These are phyloP conservation scores for Myrica gale DNA, from an alignment of 306 rosid genomes.

Conservation along the genomic window DNA sequence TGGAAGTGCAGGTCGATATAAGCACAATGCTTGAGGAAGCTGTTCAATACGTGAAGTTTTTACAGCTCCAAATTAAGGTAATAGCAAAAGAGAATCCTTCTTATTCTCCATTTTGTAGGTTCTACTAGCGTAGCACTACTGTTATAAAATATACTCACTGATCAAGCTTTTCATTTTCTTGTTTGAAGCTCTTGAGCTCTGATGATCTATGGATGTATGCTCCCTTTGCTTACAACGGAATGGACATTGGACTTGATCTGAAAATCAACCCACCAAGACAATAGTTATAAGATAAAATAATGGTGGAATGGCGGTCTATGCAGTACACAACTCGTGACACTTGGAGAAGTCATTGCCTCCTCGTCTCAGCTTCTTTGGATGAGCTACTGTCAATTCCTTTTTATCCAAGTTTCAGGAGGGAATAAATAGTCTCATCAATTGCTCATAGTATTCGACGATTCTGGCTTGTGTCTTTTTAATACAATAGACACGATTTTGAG, in stretches of 20 bases:
- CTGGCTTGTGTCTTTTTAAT: not conserved
- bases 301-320: not conserved
- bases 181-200: constrained; percentile 74
- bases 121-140: not conserved
- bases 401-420: not conserved
- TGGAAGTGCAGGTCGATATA: constrained; percentile 70
- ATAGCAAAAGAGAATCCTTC: constrained; percentile 15
- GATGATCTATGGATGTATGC: constrained; percentile 93
- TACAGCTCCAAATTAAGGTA: constrained; percentile 93
- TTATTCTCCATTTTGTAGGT: not conserved
- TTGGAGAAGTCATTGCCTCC: not conserved
- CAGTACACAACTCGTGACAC: not conserved
- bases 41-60: constrained; percentile 80
- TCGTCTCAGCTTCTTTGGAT: not conserved
- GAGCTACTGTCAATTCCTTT: not conserved
- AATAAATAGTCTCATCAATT: not conserved
- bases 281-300: constrained; percentile 24
- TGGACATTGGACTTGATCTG: constrained; percentile 72
- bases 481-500: not conserved
- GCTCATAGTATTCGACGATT: not conserved
- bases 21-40: constrained; percentile 99
- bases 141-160: not conserved
- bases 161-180: constrained; percentile 16
- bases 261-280: constrained; percentile 39
- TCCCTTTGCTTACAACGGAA: constrained; percentile 88